phyloP scores from a whole-genome alignment of 352 stramenopile species.

The Globisporangium echinulatum region DNA sequence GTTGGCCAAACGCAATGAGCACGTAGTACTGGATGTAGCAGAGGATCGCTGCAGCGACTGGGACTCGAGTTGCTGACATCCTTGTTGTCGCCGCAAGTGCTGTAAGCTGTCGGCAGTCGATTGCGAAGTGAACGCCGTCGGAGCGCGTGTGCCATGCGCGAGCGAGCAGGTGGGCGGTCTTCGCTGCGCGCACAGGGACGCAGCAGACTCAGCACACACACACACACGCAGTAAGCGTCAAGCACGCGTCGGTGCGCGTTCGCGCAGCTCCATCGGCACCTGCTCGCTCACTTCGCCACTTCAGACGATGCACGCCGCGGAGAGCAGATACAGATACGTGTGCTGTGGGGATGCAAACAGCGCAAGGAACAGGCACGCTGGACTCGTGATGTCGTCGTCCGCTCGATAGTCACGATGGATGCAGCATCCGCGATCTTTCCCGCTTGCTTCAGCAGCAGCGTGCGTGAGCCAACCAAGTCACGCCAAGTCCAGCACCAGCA shows the following conservation, averaged over 20 bases:
- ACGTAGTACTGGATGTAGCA: conserved; percentile 40
- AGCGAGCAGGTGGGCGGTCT: neutral
- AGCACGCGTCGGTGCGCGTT: neutral
- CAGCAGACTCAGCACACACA: neutral
- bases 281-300: neutral
- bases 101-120: neutral
- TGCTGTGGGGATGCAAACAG: too few relatives aligned
- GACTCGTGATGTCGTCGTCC: too few relatives aligned
- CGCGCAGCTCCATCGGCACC: neutral
- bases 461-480: too few relatives aligned
- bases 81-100: neutral
- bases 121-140: neutral
- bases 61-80: conserved; percentile 18
- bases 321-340: too few relatives aligned
- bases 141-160: neutral
- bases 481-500: too few relatives aligned
- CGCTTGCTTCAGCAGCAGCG: too few relatives aligned
- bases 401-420: too few relatives aligned
- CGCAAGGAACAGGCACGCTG: too few relatives aligned
- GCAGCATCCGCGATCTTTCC: too few relatives aligned
- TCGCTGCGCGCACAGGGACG: neutral
- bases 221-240: too few relatives aligned
- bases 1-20: conserved; percentile 29
- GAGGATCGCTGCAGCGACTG: conserved; percentile 21
- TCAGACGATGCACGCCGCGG: neutral